Base-by-base conservation (phyloP, 2,329 filamentous ascomycete species). In the Alternaria arbusti region DNA sequence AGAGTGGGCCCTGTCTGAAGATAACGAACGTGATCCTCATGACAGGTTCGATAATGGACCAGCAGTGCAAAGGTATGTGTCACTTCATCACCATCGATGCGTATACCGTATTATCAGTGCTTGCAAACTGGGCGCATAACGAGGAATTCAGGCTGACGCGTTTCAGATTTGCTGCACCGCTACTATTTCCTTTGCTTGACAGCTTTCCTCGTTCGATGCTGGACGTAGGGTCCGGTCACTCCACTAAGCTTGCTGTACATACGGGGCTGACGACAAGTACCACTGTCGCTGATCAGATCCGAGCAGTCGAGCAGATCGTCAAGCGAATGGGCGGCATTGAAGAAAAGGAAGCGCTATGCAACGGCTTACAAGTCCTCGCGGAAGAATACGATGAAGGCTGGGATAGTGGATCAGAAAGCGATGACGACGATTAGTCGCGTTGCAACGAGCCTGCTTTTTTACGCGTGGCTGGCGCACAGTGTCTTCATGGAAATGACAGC, bases 341-440 rank as follows among this genome's bases (percentile, higher is more conserved):
- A 63, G 94, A 98, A 74, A 87, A 95, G 45, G 96, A 99, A 80
- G 84, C 85, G 3, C 84, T 98, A n/a, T 88, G 89, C 49, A 96
- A 97, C 74, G 89, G 91, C 12, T 84, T 99, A 43, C 89, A 91
- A 23, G 90, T 92, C 63, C 89, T 98, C 72, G 90, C 91, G 1
- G 94, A 97, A 74, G 92, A 92, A 63, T 98, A 97, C 78, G 89
- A 93, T 70, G 92, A 96, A 65, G 93, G 93, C 2, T 97, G 93
- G 92, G 89, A 89, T 12, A 93, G 91, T 73, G 93, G 89, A 43
- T 61, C 67, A 30, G 77, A 79, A 46, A 91, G 92, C 70, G 86
- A 89, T 9, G 90, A 88, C 20, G 89, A 93, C 61, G 90, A 93
- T 51, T 83, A 69, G 68, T 51, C 25, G 56, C 36, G 20, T 30